A percentile compares a stretch with the other conserved stretches of the same genome.
These are phyloP conservation scores for Globisporangium perplexum DNA, from an alignment of 352 stramenopile species.

Conservation along the genomic window DNA sequence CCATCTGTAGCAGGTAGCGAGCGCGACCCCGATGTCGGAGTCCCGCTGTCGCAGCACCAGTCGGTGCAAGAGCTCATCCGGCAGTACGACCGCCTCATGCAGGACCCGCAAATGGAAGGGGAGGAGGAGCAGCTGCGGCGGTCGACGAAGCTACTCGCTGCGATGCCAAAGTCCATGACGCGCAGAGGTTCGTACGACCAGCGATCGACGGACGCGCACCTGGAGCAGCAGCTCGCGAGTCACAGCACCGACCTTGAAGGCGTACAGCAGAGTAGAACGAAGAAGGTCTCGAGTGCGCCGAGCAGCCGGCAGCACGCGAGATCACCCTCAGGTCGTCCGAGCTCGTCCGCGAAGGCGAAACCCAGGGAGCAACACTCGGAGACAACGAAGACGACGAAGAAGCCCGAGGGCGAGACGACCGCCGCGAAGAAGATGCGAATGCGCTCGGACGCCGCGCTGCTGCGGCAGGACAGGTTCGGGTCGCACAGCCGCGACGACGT, in stretches of 20 bases:
- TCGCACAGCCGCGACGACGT: slow-evolving; percentile 61
- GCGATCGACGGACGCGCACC: no score
- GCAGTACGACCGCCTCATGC: slow-evolving; percentile 38
- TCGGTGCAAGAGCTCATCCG: slow-evolving; percentile 37
- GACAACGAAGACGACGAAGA: neutral
- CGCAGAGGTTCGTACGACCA: slow-evolving; percentile 1
- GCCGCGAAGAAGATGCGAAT: slow-evolving; percentile 57
- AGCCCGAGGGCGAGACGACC: neutral
- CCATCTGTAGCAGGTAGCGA: no score
- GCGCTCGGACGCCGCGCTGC: slow-evolving; percentile 48
- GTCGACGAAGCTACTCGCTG: slow-evolving; percentile 12
- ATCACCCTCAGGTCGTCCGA: slow-evolving; percentile 1
- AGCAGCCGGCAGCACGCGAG: neutral
- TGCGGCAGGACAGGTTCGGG: slow-evolving; percentile 61
- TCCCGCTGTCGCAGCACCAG: slow-evolving; percentile 1
- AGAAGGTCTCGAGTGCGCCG: slow-evolving; percentile 12
- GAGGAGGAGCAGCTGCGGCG: slow-evolving; percentile 24
- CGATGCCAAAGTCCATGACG: neutral
- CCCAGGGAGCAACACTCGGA: slow-evolving; percentile 19
- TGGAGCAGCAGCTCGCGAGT: neutral
- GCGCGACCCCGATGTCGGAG: neutral
- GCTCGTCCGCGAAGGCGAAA: slow-evolving; percentile 7
- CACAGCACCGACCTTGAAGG: neutral
- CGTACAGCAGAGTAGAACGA: neutral
- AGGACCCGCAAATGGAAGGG: slow-evolving; percentile 16